Conservation (phyloP, 1,139 yeast genomes). For the Saccharomyces hybrid region DNA sequence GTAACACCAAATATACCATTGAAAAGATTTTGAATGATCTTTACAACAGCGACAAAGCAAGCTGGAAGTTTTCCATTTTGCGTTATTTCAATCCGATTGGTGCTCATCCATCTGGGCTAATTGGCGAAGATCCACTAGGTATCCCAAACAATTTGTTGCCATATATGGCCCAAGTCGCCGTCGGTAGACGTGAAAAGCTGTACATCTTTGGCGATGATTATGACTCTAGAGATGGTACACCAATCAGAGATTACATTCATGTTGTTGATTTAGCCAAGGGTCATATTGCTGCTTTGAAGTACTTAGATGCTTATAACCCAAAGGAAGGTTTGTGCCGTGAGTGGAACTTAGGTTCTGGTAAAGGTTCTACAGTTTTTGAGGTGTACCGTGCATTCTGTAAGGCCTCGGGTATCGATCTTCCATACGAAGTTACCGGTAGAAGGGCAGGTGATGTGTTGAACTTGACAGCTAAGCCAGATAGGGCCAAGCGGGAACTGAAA, state of each 20-base stretch:
- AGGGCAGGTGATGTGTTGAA: constrained; percentile 75
- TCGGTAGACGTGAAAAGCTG: constrained; percentile 61
- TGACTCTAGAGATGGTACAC: constrained; percentile 68
- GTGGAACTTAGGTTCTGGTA: constrained; percentile 82
- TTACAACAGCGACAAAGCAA: constrained; percentile 38
- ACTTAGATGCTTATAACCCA: constrained; percentile 39
- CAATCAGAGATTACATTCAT: constrained; percentile 75
- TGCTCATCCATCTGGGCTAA: constrained; percentile 72
- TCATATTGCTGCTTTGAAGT: constrained; percentile 62
- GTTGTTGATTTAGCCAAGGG: constrained; percentile 80
- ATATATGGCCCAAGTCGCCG: constrained; percentile 69
- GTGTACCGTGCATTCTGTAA: constrained; percentile 59
- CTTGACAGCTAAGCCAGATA: constrained; percentile 61
- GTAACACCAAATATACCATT: constrained; percentile 59
- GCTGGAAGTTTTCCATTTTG: constrained; percentile 58
- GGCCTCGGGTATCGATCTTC: constrained; percentile 61
- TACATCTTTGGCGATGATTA: constrained; percentile 63
- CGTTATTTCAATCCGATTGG: constrained; percentile 82
- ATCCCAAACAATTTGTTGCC: constrained; percentile 73
- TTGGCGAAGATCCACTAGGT: constrained; percentile 78
- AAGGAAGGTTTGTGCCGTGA: constrained; percentile 55
- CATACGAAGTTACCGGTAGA: constrained; percentile 57
- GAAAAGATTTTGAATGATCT: constrained; percentile 59
- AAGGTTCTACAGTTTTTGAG: constrained; percentile 70
- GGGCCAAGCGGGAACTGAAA: constrained; percentile 58